Conservation (phyloP, 345 rosid species). For the Gossypium longicalyx region DNA sequence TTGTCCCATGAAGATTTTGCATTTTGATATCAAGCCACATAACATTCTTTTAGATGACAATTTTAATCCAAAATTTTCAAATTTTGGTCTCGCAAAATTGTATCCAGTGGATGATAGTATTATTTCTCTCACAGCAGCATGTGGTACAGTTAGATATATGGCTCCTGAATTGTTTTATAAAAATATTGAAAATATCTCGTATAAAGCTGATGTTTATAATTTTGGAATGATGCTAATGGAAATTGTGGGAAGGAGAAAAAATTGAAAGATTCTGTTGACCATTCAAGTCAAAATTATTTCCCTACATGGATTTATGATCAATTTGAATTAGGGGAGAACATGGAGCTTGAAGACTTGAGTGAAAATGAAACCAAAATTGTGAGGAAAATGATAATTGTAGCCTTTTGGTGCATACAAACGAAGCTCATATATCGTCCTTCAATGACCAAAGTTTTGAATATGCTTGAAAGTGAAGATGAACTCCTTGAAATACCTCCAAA, state of each 20-base stretch:
- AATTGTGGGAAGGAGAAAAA: slow-evolving; percentile 10
- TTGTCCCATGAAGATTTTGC: too few species aligned
- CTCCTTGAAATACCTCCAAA: neutral
- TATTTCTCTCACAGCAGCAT: too few species aligned
- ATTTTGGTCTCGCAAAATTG: too few species aligned
- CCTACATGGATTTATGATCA: slow-evolving; percentile 15
- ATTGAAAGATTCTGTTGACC: neutral
- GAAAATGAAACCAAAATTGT: neutral
- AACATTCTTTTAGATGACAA: neutral
- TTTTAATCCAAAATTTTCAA: too few species aligned
- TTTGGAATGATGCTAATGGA: slow-evolving; percentile 12
- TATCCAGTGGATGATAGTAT: too few species aligned
- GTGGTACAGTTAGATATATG: neutral
- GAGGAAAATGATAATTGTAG: neutral
- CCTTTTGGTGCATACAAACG: slow-evolving; percentile 6
- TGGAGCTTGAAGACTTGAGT: neutral
- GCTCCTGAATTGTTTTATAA: slow-evolving; percentile 9
- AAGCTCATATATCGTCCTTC: neutral
- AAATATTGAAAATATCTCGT: neutral
- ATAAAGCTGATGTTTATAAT: slow-evolving; percentile 5
- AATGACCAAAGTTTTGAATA: neutral
- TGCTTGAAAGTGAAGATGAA: slow-evolving; percentile 10
- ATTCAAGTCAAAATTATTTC: slow-evolving; percentile 16
- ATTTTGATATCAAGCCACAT: too few species aligned
- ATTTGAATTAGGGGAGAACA: neutral